phyloP scores from a whole-genome alignment of 352 stramenopile genomes.

The Bremia lactucae region DNA sequence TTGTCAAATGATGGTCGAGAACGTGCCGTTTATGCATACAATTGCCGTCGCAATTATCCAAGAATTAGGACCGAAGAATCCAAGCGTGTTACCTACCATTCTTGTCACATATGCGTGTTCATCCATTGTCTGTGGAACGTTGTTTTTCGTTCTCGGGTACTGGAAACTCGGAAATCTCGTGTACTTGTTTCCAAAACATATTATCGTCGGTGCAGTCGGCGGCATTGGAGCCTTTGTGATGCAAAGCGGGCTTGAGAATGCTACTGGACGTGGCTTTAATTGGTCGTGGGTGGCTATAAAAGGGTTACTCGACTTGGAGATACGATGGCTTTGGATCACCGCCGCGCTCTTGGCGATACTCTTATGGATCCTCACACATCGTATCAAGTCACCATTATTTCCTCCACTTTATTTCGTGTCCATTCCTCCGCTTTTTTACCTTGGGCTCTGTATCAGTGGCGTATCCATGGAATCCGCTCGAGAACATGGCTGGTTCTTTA shows the following conservation, averaged over 20 bases:
- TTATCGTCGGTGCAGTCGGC: conserved; percentile 91
- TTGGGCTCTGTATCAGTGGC: conserved; percentile 35
- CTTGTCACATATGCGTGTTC: conserved; percentile 87
- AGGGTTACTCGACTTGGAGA: conserved; percentile 34
- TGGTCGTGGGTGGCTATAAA: conserved; percentile 42
- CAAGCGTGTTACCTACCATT: conserved; percentile 81
- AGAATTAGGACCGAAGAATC: conserved; percentile 58
- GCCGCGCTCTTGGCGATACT: conserved; percentile 40
- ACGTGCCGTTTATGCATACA: conserved; percentile 91
- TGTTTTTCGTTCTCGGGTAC: conserved; percentile 86
- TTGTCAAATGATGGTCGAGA: conserved; percentile 93
- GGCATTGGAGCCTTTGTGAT: conserved; percentile 86
- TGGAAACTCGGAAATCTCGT: conserved; percentile 87
- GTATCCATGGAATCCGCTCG: conserved; percentile 50
- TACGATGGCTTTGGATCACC: conserved; percentile 63
- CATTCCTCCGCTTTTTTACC: conserved; percentile 69
- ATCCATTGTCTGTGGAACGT: conserved; percentile 77
- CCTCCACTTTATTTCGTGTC: conserved; percentile 74
- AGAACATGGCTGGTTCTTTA: conserved; percentile 66
- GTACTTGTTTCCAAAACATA: conserved; percentile 91
- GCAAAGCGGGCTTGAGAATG: conserved; percentile 80
- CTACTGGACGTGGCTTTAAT: conserved; percentile 53
- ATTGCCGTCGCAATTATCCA: conserved; percentile 81
- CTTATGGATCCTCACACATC: conserved; percentile 45
- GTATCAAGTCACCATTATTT: conserved; percentile 51